Conservation (phyloP, 768 basidiomycete species). For the Xerocomellus dryophilus region DNA sequence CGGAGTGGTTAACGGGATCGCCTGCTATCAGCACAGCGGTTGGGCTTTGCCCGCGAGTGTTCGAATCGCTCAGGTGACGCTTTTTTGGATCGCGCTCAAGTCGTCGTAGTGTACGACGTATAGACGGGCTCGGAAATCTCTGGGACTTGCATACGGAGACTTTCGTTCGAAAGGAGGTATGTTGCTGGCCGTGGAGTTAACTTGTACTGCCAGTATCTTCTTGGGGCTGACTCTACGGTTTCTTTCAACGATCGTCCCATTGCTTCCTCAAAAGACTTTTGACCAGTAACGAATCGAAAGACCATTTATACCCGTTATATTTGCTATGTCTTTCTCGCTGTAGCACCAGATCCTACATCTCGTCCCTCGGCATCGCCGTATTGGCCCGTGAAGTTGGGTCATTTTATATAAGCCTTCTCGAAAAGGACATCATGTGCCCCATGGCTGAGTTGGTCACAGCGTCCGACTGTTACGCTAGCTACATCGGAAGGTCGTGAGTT, state of each 20-base stretch:
- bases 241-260: background rate
- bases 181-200: too few species aligned
- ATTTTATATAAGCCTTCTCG: background rate
- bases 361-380: background rate
- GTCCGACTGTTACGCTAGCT: constrained; percentile 60
- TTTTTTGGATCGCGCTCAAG: constrained; percentile 29
- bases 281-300: too few species aligned
- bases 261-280: too few species aligned
- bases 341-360: background rate
- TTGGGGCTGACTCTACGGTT: too few species aligned
- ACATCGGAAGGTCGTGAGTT: constrained; percentile 68
- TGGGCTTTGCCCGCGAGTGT: constrained; percentile 62
- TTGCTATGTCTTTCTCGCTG: background rate
- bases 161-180: too few species aligned
- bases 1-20: constrained; percentile 92
- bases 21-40: constrained; percentile 61
- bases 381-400: too few species aligned
- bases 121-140: background rate
- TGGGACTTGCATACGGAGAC: too few species aligned
- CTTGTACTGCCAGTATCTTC: too few species aligned
- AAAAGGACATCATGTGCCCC: constrained; percentile 42
- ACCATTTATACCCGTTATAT: too few species aligned
- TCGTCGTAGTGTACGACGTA: too few species aligned
- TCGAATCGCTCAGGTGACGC: constrained; percentile 62
- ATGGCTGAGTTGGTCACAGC: constrained; percentile 78